A percentile compares a stretch with the other conserved stretches of the same genome.
phyloP scores from a whole-genome alignment of 441 rosid genomes.

The Geranium incanum region DNA sequence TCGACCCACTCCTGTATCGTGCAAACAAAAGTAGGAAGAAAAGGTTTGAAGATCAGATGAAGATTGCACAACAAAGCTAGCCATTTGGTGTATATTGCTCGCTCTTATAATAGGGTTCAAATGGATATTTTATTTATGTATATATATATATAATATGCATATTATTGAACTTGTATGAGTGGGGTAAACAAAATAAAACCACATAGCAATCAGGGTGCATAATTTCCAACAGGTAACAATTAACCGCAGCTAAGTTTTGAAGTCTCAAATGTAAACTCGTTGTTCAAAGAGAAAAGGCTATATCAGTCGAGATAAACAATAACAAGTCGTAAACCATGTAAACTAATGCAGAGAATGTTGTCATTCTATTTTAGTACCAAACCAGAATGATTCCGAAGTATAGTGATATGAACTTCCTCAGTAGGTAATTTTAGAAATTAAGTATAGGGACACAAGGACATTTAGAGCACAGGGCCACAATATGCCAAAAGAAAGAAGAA shows the following conservation, averaged over 20 bases:
- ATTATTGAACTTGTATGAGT: not conserved
- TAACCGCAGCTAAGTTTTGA: not conserved
- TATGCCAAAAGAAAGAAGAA: not conserved
- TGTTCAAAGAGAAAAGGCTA: not conserved
- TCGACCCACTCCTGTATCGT: constrained; percentile 58
- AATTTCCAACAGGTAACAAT: not conserved
- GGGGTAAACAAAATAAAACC: not conserved
- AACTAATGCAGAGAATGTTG: not conserved
- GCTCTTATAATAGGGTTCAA: not conserved
- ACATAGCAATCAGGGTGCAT: not conserved
- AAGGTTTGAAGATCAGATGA: constrained; percentile 2
- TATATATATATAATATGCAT: too few species aligned
- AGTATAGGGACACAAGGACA: too few species aligned
- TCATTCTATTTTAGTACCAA: not conserved
- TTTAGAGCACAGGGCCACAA: not conserved
- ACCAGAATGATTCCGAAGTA: not conserved
- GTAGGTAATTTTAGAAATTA: too few species aligned
- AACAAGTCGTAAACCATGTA: not conserved
- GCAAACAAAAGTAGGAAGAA: constrained; percentile 6
- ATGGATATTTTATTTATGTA: not conserved
- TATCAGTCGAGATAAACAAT: not conserved
- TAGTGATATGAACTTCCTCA: not conserved
- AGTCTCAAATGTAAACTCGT: not conserved
- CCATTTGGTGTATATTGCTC: not conserved
- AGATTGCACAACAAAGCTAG: not conserved